These are phyloP conservation scores for Flaveria linearis DNA, from an alignment of 129 eudicot species.

Conservation along the genomic window DNA sequence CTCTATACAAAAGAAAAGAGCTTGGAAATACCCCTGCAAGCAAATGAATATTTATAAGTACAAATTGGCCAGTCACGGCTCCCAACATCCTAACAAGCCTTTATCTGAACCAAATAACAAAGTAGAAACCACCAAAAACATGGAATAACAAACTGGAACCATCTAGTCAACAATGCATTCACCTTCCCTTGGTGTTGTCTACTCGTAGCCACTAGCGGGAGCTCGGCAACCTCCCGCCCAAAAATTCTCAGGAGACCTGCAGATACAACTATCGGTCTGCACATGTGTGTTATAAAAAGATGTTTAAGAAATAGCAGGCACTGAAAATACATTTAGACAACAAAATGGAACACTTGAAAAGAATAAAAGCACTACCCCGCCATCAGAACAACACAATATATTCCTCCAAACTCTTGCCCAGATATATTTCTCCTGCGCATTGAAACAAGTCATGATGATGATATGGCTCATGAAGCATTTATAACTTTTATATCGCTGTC, in stretches of 20 bases:
- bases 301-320: conserved; percentile 1
- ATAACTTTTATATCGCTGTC: not conserved
- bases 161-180: conserved; percentile 26
- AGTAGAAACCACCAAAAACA: not conserved
- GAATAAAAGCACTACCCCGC: conserved; percentile 48
- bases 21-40: conserved; percentile 82
- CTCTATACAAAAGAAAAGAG: conserved; percentile 78
- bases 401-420: conserved; percentile 95
- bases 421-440: conserved; percentile 90
- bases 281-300: conserved; percentile 14
- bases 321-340: not conserved
- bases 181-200: conserved; percentile 95
- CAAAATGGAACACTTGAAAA: not conserved
- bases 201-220: conserved; percentile 89
- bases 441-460: conserved; percentile 10
- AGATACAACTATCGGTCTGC: conserved; percentile 79
- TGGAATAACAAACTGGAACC: not conserved
- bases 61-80: not conserved
- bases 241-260: conserved; percentile 86
- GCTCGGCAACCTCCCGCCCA: conserved; percentile 92
- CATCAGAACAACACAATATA: conserved; percentile 80
- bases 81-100: not conserved
- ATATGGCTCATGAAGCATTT: conserved; percentile 18
- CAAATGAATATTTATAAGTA: conserved; percentile 8
- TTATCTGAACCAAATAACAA: not conserved